These are phyloP conservation scores for Xylaria castorea DNA, from an alignment of 495 filamentous ascomycete species.

Conservation along the genomic window DNA sequence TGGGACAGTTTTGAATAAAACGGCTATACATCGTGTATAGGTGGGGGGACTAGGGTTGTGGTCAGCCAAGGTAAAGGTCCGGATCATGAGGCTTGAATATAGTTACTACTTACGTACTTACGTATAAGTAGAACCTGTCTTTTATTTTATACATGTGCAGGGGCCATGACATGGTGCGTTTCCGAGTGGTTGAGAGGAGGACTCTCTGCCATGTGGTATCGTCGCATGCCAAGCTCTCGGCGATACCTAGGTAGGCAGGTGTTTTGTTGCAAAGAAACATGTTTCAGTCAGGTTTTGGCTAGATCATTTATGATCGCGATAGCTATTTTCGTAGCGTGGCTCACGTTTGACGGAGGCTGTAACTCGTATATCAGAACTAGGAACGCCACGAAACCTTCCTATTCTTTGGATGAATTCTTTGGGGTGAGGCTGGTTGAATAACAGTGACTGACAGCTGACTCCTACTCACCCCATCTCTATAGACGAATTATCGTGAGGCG, in stretches of 20 bases:
- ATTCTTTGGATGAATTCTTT: background rate
- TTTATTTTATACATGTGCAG: background rate
- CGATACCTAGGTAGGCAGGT: constrained; percentile 22
- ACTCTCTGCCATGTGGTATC: constrained; percentile 10
- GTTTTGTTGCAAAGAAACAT: background rate
- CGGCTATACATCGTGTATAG: background rate
- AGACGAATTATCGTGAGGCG: background rate
- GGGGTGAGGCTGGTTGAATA: background rate
- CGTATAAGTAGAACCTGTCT: background rate
- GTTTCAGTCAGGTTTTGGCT: constrained; percentile 10
- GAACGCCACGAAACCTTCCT: background rate
- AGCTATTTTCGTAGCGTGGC: background rate
- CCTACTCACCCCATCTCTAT: background rate
- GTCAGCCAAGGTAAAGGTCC: background rate
- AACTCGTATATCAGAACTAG: background rate
- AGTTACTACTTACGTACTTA: too few relatives aligned
- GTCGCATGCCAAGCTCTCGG: constrained; percentile 21
- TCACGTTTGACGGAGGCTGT: background rate
- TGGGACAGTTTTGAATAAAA: background rate
- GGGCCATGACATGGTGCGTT: constrained; percentile 18
- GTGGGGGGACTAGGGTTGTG: background rate
- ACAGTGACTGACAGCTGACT: background rate
- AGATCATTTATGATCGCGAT: constrained; percentile 1
- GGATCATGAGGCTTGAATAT: background rate
- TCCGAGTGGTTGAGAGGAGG: constrained; percentile 20